These are phyloP conservation scores for Phytophthora lateralis DNA, from an alignment of 352 stramenopile species.

Conservation along the genomic window DNA sequence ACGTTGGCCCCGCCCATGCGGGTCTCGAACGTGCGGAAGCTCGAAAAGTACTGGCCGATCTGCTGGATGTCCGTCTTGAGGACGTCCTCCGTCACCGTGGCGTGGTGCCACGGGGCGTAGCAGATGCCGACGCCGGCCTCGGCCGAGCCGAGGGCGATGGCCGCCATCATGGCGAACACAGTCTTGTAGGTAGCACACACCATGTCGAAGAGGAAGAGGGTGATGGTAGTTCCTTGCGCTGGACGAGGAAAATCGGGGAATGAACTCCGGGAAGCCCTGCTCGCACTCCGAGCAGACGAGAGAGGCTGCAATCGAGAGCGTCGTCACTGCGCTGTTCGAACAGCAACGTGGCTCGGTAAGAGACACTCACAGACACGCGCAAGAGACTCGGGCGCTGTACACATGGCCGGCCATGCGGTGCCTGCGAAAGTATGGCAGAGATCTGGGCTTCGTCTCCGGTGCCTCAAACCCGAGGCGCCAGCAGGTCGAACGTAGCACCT, in stretches of 20 bases:
- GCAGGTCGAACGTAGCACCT: slow-evolving; percentile 21
- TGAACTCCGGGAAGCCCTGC: slow-evolving; percentile 15
- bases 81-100: slow-evolving; percentile 35
- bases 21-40: slow-evolving; percentile 75
- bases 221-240: slow-evolving; percentile 29
- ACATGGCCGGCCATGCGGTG: slow-evolving; percentile 34
- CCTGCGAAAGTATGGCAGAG: slow-evolving; percentile 26
- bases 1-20: slow-evolving; percentile 57
- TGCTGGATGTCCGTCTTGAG: slow-evolving; percentile 39
- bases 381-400: slow-evolving; percentile 22
- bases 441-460: not conserved
- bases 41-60: slow-evolving; percentile 54
- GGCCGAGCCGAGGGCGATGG: slow-evolving; percentile 15
- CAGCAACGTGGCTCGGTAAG: slow-evolving; percentile 30
- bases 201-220: slow-evolving; percentile 27
- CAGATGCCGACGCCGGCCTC: slow-evolving; percentile 41
- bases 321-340: slow-evolving; percentile 34
- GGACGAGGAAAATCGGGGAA: slow-evolving; percentile 40
- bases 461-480: slow-evolving; percentile 23
- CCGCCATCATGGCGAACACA: slow-evolving; percentile 41
- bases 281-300: slow-evolving; percentile 18
- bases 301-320: slow-evolving; percentile 6
- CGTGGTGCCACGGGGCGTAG: slow-evolving; percentile 72
- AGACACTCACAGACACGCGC: slow-evolving; percentile 19
- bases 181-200: slow-evolving; percentile 45